These are phyloP conservation scores for Sporothrix brasiliensis DNA, from an alignment of 2,329 filamentous ascomycete species.

Conservation along the genomic window DNA sequence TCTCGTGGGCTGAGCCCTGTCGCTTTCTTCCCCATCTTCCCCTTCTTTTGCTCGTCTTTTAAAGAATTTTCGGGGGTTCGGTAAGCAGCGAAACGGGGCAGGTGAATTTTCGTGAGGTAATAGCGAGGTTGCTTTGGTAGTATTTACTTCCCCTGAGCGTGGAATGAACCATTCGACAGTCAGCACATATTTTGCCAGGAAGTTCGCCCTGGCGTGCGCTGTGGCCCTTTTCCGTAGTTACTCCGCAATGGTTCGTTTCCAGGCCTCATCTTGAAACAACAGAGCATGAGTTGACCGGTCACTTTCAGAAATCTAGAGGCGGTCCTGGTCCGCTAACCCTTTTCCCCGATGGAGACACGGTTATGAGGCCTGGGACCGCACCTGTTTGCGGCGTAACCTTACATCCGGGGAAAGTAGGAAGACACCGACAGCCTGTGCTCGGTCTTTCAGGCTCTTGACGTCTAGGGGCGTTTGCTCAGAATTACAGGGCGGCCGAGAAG, in stretches of 20 bases:
- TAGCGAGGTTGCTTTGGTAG: neutral
- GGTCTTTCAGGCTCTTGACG: neutral
- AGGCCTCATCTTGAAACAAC: neutral
- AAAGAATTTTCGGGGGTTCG: slow-evolving; percentile 13
- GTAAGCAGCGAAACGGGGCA: slow-evolving; percentile 16
- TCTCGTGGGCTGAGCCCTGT: neutral
- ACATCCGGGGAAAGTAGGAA: slow-evolving; percentile 26
- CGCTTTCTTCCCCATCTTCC: neutral
- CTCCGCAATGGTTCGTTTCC: slow-evolving; percentile 19
- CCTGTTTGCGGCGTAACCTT: slow-evolving; percentile 22
- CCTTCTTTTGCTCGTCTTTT: neutral
- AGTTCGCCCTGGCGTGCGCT: neutral
- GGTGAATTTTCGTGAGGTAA: slow-evolving; percentile 28
- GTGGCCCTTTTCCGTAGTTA: slow-evolving; percentile 1
- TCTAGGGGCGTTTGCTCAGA: neutral
- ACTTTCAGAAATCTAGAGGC: neutral
- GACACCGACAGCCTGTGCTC: neutral
- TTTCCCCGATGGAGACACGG: neutral
- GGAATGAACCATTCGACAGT: neutral
- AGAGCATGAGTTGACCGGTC: no score
- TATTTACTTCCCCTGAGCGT: slow-evolving; percentile 4
- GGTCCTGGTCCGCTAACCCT: slow-evolving; percentile 2
- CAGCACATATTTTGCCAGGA: neutral
- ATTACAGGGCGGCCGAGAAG: neutral
- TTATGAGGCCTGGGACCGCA: neutral